These are phyloP conservation scores for Fraxinus platypoda DNA, from an alignment of 305 asterid species.

Conservation along the genomic window DNA sequence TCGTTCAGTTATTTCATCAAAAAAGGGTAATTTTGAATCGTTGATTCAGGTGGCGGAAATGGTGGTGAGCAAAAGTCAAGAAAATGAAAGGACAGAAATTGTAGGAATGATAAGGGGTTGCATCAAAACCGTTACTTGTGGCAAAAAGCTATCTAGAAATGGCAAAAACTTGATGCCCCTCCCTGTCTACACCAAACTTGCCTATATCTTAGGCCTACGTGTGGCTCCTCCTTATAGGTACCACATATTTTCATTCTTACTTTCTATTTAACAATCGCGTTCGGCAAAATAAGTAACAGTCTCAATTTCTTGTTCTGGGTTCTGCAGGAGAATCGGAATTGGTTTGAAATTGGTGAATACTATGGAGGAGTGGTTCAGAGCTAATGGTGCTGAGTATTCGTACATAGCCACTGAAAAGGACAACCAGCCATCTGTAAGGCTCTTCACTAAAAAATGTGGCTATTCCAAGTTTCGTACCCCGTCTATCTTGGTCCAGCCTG, in stretches of 20 bases:
- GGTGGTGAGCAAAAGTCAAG: constrained; percentile 38
- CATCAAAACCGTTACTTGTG: constrained; percentile 79
- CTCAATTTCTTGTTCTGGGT: not conserved
- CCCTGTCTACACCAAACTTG: constrained; percentile 68
- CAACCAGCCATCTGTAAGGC: constrained; percentile 66
- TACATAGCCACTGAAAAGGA: constrained; percentile 95
- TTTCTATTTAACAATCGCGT: not conserved
- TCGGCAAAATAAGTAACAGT: not conserved
- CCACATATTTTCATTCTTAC: not conserved
- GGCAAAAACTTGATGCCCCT: constrained; percentile 18
- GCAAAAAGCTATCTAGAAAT: constrained; percentile 44
- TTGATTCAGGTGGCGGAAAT: constrained; percentile 73
- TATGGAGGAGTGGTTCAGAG: constrained; percentile 70
- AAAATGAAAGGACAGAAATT: constrained; percentile 49
- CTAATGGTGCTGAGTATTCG: constrained; percentile 78
- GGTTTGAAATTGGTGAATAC: constrained; percentile 59
- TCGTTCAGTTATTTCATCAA: not conserved
- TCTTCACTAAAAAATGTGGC: constrained; percentile 78
- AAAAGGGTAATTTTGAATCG: not conserved
- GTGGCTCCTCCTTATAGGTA: constrained; percentile 79
- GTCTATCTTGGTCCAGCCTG: constrained; percentile 71
- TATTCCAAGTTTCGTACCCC: constrained; percentile 82
- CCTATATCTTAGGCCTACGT: constrained; percentile 85
- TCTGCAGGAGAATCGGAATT: constrained; percentile 70
- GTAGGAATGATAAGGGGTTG: constrained; percentile 90